These are phyloP conservation scores for Globisporangium spinosum DNA, from an alignment of 352 stramenopile genomes.

Conservation along the genomic window DNA sequence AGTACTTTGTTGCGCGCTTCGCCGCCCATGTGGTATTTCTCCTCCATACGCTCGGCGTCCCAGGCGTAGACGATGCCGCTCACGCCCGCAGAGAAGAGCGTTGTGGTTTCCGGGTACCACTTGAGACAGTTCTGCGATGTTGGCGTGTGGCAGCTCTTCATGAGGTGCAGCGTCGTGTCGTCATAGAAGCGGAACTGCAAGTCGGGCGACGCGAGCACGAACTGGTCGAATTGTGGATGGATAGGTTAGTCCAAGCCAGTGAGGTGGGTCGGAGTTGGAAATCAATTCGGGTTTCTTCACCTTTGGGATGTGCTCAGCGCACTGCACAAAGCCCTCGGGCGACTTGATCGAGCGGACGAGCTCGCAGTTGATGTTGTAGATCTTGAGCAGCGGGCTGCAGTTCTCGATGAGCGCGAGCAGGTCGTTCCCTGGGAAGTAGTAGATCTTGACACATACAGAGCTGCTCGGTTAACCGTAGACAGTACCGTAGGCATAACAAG, in stretches of 20 bases:
- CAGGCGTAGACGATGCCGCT: constrained; percentile 84
- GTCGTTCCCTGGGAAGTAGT: constrained; percentile 77
- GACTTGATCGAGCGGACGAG: constrained; percentile 56
- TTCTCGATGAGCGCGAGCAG: constrained; percentile 71
- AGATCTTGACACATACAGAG: constrained; percentile 31
- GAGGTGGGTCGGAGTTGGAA: neutral
- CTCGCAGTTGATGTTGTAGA: constrained; percentile 83
- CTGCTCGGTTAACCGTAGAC: neutral
- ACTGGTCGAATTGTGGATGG: constrained; percentile 49
- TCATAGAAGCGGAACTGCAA: constrained; percentile 85
- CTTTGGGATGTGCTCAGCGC: constrained; percentile 68
- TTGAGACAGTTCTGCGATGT: constrained; percentile 80
- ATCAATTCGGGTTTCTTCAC: constrained; percentile 16
- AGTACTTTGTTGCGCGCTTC: constrained; percentile 50
- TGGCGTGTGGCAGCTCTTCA: constrained; percentile 78
- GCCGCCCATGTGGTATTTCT: constrained; percentile 79
- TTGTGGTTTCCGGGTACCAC: constrained; percentile 67
- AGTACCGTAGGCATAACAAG: neutral
- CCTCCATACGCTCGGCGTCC: constrained; percentile 82
- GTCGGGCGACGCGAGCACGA: constrained; percentile 75
- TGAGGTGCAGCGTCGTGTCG: constrained; percentile 59
- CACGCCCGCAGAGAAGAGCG: constrained; percentile 77
- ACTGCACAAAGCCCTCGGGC: constrained; percentile 72
- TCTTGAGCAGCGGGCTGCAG: constrained; percentile 68
- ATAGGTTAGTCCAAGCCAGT: neutral